Evolutionary conservation across 2,329 filamentous ascomycete species (phyloP).

Genomic region (Aureobasidium zeae): DNA sequence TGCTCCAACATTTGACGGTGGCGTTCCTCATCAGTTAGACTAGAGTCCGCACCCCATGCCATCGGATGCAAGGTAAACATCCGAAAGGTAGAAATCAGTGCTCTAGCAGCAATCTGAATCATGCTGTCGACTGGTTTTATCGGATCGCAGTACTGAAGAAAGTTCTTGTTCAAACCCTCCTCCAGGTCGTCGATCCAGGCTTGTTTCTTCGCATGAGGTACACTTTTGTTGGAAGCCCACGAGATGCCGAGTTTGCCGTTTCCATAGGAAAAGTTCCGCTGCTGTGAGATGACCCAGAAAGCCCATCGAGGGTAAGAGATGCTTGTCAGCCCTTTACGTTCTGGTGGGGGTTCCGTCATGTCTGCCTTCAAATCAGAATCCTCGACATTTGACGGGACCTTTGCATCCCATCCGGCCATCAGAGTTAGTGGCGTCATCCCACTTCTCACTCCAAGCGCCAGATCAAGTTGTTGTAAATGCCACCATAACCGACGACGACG

Average conservation of each 20-base stretch:
- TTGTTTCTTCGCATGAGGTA: constrained; percentile 3
- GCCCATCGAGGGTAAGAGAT: constrained; percentile 15
- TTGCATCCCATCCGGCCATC: constrained; percentile 14
- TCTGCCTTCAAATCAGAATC: constrained; percentile 5
- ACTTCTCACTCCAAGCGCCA: constrained; percentile 6
- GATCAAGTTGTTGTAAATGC: constrained; percentile 16
- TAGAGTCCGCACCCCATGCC: neutral
- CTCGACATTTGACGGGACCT: constrained; percentile 13
- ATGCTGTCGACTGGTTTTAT: constrained; percentile 15
- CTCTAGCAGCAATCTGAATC: constrained; percentile 9
- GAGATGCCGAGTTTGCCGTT: constrained; percentile 4
- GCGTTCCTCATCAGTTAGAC: neutral
- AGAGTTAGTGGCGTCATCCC: constrained; percentile 15
- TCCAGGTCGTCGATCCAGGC: constrained; percentile 1
- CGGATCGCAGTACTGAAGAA: constrained; percentile 16
- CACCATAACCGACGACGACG: constrained; percentile 54
- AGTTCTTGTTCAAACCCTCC: constrained; percentile 13
- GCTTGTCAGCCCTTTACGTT: constrained; percentile 14
- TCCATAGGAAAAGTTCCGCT: constrained; percentile 1
- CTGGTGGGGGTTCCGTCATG: constrained; percentile 3
- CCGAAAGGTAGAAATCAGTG: constrained; percentile 9
- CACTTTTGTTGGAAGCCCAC: constrained; percentile 5
- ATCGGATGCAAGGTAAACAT: constrained; percentile 14
- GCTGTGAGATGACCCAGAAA: constrained; percentile 7
- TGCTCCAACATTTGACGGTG: constrained; percentile 6